These are phyloP conservation scores for Viola pubescens DNA, from an alignment of 441 rosid genomes.

Conservation along the genomic window DNA sequence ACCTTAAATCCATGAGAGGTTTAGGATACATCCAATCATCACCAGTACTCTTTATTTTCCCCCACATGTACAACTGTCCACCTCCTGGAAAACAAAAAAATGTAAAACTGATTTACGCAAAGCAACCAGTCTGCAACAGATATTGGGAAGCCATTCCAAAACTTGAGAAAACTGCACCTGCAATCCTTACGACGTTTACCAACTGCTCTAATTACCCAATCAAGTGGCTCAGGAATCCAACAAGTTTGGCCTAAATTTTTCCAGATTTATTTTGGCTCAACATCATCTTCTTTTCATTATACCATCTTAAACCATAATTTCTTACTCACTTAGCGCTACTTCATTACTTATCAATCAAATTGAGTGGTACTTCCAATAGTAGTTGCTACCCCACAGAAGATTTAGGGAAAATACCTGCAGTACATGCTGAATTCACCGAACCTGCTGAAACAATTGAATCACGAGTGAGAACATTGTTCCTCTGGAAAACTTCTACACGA, in stretches of 20 bases:
- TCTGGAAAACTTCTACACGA: slow-evolving; percentile 74
- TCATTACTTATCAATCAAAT: background rate
- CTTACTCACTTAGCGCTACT: background rate
- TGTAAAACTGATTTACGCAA: background rate
- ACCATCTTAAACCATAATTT: background rate
- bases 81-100: slow-evolving; percentile 51
- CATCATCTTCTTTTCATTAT: too few relatives aligned
- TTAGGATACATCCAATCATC: slow-evolving; percentile 99
- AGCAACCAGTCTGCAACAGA: background rate
- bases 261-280: too few relatives aligned
- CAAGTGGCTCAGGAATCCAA: too few relatives aligned
- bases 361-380: background rate
- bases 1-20: slow-evolving; percentile 98
- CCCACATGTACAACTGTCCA: slow-evolving; percentile 99
- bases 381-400: background rate
- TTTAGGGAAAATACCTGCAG: slow-evolving; percentile 54
- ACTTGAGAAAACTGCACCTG: background rate
- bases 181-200: too few relatives aligned
- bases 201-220: too few relatives aligned
- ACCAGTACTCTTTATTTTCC: slow-evolving; percentile 81
- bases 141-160: slow-evolving; percentile 1
- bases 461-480: slow-evolving; percentile 65
- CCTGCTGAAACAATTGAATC: slow-evolving; percentile 87
- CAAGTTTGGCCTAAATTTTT: too few relatives aligned
- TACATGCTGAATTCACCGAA: slow-evolving; percentile 72